Evolutionary conservation across 768 basidiomycete genomes (phyloP).

Genomic region (Suillus cothurnatus): DNA sequence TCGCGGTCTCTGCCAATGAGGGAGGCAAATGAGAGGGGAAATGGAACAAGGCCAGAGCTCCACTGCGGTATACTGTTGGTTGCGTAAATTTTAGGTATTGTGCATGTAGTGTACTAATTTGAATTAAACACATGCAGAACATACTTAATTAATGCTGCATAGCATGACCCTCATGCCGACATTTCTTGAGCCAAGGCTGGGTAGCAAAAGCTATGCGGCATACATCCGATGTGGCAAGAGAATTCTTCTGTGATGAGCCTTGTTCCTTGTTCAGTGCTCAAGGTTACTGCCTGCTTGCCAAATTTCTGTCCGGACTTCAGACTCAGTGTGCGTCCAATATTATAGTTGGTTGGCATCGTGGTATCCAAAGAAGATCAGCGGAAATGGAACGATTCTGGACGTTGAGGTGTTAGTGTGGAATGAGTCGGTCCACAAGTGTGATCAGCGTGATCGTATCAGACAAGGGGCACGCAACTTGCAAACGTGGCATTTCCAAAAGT

Average conservation of each 20-base stretch:
- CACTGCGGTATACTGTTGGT: neutral
- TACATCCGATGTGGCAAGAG: neutral
- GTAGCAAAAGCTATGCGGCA: no score
- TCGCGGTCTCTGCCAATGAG: neutral
- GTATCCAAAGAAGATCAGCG: neutral
- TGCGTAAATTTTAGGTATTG: neutral
- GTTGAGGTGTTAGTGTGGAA: no score
- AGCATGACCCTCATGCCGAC: neutral
- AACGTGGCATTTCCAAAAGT: no score
- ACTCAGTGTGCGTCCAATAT: no score
- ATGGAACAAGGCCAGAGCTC: neutral
- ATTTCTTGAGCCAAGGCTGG: neutral
- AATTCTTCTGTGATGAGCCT: neutral
- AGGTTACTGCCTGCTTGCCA: neutral
- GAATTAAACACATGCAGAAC: neutral
- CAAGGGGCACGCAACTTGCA: no score
- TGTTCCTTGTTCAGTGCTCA: neutral
- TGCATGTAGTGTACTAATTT: no score
- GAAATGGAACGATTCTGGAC: neutral
- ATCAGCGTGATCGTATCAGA: neutral
- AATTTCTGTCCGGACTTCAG: neutral
- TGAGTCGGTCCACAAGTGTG: no score
- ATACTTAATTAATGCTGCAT: neutral
- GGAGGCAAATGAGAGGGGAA: neutral
- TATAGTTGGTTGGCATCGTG: neutral